Base-by-base conservation (phyloP, 73 alveolate genomes). In the Paramecium sonneborni region DNA sequence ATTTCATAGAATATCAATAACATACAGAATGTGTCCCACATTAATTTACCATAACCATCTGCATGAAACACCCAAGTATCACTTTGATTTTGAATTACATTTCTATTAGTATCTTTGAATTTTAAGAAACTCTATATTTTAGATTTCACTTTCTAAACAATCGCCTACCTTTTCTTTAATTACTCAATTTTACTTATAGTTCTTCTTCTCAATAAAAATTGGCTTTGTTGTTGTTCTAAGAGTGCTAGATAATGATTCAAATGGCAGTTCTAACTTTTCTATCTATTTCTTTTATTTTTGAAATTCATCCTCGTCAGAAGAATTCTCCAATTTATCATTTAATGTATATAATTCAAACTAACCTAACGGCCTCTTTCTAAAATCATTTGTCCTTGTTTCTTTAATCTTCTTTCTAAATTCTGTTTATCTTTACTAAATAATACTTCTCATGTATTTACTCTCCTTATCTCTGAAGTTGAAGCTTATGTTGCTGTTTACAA, bases 1-100 rank as follows among this genome's bases (percentile, higher is more conserved):
- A 94, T 85, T 70, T 94, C 76, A 92, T 92, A 94, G 15, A 94
- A 24, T 11, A 88, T 26, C 39, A 48, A 55, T 15, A 92, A 30
- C 72, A 86, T 58, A 24, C 92, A 38, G 9, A 94, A 52, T n/a
- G 92, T 8, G 58, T 94, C 97, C 88, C 93, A 86, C 69, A 94
- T 70, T 14, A 94, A 62, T 35, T 86, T 76, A 86, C 79, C 85
- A 43, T 57, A n/a, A 10, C 93, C 92, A 94, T 94, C 92, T 37
- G 97, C 90, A 38, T 79, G 90, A 79, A 79, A 79, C 20, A 79
- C 62, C 87, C 87, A 74, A 35, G 14, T 62, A 62, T 62, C 84
- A 9, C 18, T 26, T 62, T 21, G 12, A 26, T 21, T 28, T 62
- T 26, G 18, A 10, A 37, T 18, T 35, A n/a, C 21, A 34, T 11